These are phyloP conservation scores for Coniophora puteana DNA, from an alignment of 1,284 basidiomycete species.

Conservation along the genomic window DNA sequence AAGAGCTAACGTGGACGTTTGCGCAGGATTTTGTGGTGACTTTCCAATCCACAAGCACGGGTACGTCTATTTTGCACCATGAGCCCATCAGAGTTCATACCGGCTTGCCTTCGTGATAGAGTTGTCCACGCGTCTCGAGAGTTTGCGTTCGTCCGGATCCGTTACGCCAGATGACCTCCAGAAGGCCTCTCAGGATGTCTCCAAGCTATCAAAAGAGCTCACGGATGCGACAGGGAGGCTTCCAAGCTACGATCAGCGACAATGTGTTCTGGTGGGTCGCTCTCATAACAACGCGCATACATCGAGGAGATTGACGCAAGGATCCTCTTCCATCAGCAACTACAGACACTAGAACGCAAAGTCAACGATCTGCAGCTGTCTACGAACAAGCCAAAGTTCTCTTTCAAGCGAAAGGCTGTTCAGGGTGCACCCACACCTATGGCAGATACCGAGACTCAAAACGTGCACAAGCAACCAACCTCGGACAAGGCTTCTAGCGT, in stretches of 20 bases:
- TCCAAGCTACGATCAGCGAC: constrained; percentile 71
- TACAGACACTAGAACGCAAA: constrained; percentile 51
- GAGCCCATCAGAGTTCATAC: constrained; percentile 10
- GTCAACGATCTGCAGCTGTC: constrained; percentile 48
- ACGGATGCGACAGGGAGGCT: constrained; percentile 58
- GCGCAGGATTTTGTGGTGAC: constrained; percentile 22
- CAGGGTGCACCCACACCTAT: constrained; percentile 18
- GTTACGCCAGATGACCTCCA: constrained; percentile 28
- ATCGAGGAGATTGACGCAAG: too few relatives aligned
- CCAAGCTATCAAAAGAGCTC: constrained; percentile 55
- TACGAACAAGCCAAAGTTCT: constrained; percentile 57
- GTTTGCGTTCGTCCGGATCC: constrained; percentile 7
- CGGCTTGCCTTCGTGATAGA: constrained; percentile 19
- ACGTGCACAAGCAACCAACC: constrained; percentile 1
- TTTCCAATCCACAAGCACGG: constrained; percentile 20
- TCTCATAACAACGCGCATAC: too few relatives aligned
- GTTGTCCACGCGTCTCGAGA: constrained; percentile 21
- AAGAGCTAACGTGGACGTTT: constrained; percentile 25
- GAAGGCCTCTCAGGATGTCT: constrained; percentile 38
- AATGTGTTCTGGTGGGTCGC: constrained; percentile 59
- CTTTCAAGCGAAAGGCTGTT: constrained; percentile 61
- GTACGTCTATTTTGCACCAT: constrained; percentile 11
- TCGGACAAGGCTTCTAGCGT: constrained; percentile 15
- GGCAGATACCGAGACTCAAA: constrained; percentile 13
- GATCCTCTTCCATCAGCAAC: constrained; percentile 44